Evolutionary conservation across 352 stramenopile species (phyloP), one percentile per base, ranked within the genome.

Genomic region (Phytophthora aleatoria): DNA sequence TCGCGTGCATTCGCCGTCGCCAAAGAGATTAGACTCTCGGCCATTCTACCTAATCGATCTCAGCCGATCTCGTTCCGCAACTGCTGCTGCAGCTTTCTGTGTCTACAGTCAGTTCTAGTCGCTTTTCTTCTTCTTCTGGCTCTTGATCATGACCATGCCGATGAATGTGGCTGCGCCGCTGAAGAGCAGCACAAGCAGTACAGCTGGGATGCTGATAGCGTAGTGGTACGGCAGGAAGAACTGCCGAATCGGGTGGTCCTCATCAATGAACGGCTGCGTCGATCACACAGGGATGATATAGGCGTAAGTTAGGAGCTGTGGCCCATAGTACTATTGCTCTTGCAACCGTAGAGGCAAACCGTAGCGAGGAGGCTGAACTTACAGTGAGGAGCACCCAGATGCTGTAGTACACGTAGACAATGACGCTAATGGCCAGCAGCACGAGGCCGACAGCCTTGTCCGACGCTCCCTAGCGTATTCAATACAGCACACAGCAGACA

Each of bases 391-490:
- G 78, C 48, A 97, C 90, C 90, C 90, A 97, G 16, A 88, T 67
- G 24, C 85, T 96, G 80, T 97, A 97, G 73, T 97, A 97, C n/a
- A 94, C 76, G 64, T 95, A 97, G 39, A 94, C 83, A 24, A 87
- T 61, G 55, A 96, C 71, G 67, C 83, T 95, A 39, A 95, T 74
- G 24, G 83, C 65, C 57, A 97, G 77, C 48, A 97, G 68, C 42
- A 88, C 77, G 41, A 83, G 59, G 6, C 90, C 90, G n/a, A 90
- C 81, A 26, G 69, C 64, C 61, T 96, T 92, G 49, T 97, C 90
- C 15, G 79, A 87, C 20, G 71, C 83, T 51, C 79, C 81, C 81
- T 91, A 62, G 7, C 11, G 6, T 54, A 53, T 33, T 3, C 7
- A 49, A 31, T 15, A 16, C 24, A 52, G 11, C 43, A 38, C 11